A percentile compares a stretch with the other conserved stretches of the same genome.
Evolutionary conservation across 257 asterid species (phyloP).

Genomic region (Gentiana straminea): DNA sequence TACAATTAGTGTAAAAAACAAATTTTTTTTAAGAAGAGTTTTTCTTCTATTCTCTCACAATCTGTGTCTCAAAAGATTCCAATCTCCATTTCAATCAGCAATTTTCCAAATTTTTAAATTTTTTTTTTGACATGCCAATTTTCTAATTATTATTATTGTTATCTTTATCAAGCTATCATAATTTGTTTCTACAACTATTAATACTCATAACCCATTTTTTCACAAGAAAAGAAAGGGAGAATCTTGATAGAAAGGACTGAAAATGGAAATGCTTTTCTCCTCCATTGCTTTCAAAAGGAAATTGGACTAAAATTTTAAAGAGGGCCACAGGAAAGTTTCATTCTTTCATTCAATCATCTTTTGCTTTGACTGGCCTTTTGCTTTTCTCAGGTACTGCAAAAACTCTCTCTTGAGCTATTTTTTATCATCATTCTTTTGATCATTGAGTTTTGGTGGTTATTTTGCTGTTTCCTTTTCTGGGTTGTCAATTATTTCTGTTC

Average conservation of each 20-base stretch:
- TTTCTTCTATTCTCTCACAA: neutral
- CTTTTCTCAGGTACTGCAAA: conserved; percentile 6
- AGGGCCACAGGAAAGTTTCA: conserved; percentile 15
- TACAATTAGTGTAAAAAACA: neutral
- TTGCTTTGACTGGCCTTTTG: conserved; percentile 11
- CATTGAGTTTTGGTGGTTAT: conserved; percentile 7
- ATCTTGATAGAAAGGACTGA: conserved; percentile 2
- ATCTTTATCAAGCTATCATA: conserved; percentile 5
- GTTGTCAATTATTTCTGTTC: conserved; percentile 1
- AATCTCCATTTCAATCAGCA: conserved; percentile 20
- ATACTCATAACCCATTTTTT: neutral
- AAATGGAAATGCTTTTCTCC: conserved; percentile 7
- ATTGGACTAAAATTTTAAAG: conserved; percentile 17
- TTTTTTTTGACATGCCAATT: neutral
- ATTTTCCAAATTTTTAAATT: neutral
- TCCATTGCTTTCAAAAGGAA: conserved; percentile 7
- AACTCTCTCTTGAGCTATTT: neutral
- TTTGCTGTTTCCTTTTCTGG: neutral
- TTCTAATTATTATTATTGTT: neutral
- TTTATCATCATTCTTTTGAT: conserved; percentile 12
- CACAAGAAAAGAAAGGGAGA: conserved; percentile 2
- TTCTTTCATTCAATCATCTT: conserved; percentile 1
- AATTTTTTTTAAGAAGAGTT: neutral
- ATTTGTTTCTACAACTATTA: conserved; percentile 6
- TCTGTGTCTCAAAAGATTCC: conserved; percentile 14